Evolutionary conservation across 2,329 filamentous ascomycete genomes (phyloP).

Genomic region (Talaromyces sp.): DNA sequence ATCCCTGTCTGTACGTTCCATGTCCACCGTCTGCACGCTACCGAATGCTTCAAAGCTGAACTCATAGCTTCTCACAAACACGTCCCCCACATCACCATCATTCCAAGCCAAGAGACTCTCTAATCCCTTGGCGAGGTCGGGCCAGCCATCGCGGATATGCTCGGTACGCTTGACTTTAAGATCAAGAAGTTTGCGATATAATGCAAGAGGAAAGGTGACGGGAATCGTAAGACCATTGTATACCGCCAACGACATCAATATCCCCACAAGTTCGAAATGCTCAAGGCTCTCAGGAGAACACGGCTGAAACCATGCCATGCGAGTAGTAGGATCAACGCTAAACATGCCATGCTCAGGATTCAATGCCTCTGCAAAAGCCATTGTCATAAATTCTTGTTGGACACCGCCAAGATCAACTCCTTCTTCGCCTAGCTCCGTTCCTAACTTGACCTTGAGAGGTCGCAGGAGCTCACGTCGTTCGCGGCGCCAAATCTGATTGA

Average conservation of each 20-base stretch:
- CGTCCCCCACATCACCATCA: conserved; percentile 73
- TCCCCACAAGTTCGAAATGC: conserved; percentile 84
- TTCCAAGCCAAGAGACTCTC: conserved; percentile 72
- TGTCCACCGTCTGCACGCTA: conserved; percentile 52
- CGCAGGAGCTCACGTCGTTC: conserved; percentile 77
- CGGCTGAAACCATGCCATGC: conserved; percentile 84
- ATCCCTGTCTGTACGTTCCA: conserved; percentile 44
- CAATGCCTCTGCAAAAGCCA: conserved; percentile 76
- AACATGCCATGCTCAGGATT: conserved; percentile 75
- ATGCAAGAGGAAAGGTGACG: conserved; percentile 76
- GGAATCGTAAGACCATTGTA: conserved; percentile 93
- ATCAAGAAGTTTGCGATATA: conserved; percentile 77
- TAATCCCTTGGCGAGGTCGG: conserved; percentile 71
- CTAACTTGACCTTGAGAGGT: conserved; percentile 83
- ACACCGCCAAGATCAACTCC: conserved; percentile 93
- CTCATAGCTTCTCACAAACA: conserved; percentile 81
- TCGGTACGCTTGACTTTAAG: conserved; percentile 66
- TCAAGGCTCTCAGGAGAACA: conserved; percentile 77
- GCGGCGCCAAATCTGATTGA: conserved; percentile 86
- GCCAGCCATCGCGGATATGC: conserved; percentile 84
- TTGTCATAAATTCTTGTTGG: conserved; percentile 91
- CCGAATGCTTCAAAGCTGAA: conserved; percentile 68
- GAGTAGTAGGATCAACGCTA: conserved; percentile 69
- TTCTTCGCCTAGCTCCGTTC: conserved; percentile 77
- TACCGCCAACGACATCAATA: conserved; percentile 83